Base-by-base conservation (phyloP, 305 asterid species). In the Euphrasia arctica region DNA sequence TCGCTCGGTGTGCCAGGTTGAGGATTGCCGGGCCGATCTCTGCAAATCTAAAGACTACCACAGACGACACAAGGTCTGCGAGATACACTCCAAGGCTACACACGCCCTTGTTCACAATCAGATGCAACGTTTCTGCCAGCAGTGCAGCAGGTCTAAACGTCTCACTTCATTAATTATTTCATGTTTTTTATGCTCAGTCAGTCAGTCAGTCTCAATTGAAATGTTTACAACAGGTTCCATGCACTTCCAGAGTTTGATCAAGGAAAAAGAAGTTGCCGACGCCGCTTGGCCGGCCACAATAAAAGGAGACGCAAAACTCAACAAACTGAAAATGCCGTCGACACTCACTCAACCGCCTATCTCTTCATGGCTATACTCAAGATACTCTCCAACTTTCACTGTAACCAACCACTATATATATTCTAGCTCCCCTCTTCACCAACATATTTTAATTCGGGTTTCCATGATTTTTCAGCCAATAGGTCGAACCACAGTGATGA, bases 41-140 rank as follows among this genome's bases (percentile, higher is more conserved):
- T 81, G 84, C 42, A 82, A 80, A 70, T 91, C 92, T 1, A 87
- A 87, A 71, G 86, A 84, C 59, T 90, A 87, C 70, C 97, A 87
- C 72, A 72, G 95, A 41, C 77, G 96, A 22, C 97, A 90, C 72
- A 90, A 90, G 68, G 97, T 87, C 47, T 90, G 97, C 69, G 85
- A 87, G 82, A 71, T 75, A 80, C 95, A 87, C 67, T 88, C 95
- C 59, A 87, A 90, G 77, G 85, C 90, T 50, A 80, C 65, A 63
- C 77, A 68, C 56, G 96, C 91, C 5, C 87, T 84, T 29, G 83
- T 90, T 4, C 87, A 78, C 13, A 85, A 80, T 70, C 78, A 78
- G 67, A 75, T 85, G 91, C 95, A 85, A 80, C 89, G 97, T 0
- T 90, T 90, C 74, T 90, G 97, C 77, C 95, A 87, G 83, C 97